phyloP scores from a whole-genome alignment of 2,329 filamentous ascomycete species.

The Exophiala alcalophila region DNA sequence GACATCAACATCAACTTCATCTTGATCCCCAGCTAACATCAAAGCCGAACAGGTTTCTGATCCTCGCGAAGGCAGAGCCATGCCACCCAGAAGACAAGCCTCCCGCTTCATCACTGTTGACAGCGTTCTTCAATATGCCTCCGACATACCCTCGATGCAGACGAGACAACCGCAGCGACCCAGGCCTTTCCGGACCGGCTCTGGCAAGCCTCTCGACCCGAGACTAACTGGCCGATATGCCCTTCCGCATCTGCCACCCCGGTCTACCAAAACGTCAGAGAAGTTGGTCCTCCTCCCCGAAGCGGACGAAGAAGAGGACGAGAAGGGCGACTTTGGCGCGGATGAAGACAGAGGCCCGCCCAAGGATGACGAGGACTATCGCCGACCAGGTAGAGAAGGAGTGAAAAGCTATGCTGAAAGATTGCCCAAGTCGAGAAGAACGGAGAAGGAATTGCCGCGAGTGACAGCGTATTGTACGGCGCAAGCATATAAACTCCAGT shows the following conservation, averaged over 20 bases:
- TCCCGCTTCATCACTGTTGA: slow-evolving; percentile 85
- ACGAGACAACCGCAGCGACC: slow-evolving; percentile 64
- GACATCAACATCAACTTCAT: slow-evolving; percentile 20
- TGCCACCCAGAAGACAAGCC: slow-evolving; percentile 39
- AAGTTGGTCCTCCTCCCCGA: slow-evolving; percentile 95
- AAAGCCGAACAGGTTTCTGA: slow-evolving; percentile 22
- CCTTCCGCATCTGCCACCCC: slow-evolving; percentile 67
- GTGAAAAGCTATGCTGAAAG: slow-evolving; percentile 93
- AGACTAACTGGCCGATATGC: slow-evolving; percentile 57
- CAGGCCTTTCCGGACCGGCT: slow-evolving; percentile 42
- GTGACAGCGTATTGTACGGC: slow-evolving; percentile 96
- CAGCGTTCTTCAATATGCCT: slow-evolving; percentile 89
- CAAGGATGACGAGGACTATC: slow-evolving; percentile 56
- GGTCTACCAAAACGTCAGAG: slow-evolving; percentile 91
- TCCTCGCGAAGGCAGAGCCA: slow-evolving; percentile 29
- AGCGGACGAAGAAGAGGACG: slow-evolving; percentile 56
- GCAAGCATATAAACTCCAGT: slow-evolving; percentile 84
- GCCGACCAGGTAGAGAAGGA: slow-evolving; percentile 57
- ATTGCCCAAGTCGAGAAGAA: slow-evolving; percentile 79
- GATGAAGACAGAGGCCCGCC: slow-evolving; percentile 52
- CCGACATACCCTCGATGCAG: slow-evolving; percentile 92
- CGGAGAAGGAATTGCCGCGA: slow-evolving; percentile 75
- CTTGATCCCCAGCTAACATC: slow-evolving; percentile 13
- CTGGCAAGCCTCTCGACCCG: slow-evolving; percentile 47
- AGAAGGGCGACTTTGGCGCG: slow-evolving; percentile 59